Base-by-base conservation (phyloP, 2,329 filamentous ascomycete species). In the Alternaria viburni region DNA sequence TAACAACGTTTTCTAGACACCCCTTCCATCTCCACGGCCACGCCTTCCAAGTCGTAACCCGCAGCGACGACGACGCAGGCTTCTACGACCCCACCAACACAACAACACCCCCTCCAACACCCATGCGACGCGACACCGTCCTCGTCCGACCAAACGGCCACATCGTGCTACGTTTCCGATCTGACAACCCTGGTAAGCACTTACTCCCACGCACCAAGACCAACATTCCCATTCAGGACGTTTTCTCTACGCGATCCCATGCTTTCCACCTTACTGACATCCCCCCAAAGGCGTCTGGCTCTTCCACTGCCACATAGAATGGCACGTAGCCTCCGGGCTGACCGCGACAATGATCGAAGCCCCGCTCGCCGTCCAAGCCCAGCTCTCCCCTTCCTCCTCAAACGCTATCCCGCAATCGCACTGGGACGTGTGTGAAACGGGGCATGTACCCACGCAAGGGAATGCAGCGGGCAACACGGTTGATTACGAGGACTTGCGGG, bases 401-500 rank as follows among this genome's bases (percentile, higher is more conserved):
- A 36, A 25, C 19, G 3, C 49, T 0, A 86, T 96, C 19, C 91
- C 92, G 0, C 75, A 84, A 26, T 84, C 89, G 62, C 88, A 91
- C 70, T 80, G 85, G 45, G 86, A 86, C 7, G 86, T 81, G 4
- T 95, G 92, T 74, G 80, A 80, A 6, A 85, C 83, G 0, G 82
- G 76, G 0, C 80, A 81, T 7, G 78, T 88, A 0, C 83, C 87
- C 1, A 86, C 81, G 0, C 72, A 74, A 4, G 93, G 93, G 5
- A 96, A 96, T 71, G 93, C 92, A 0, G 93, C 91, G 0, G 93
- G 85, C 0, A 93, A 93, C 72, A 89, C 87, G 0, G 76, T 79
- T 0, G 80, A 95, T 68, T 80, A 88, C 9, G 80, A 92, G 0
- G 87, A 96, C 66, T 36, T 80, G 43, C 67, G 15, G 0, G 77